Percentiles rank a stretch among this genome's conserved stretches.
Evolutionary conservation across 1,139 yeast species (phyloP).

Genomic region (Chernovozyma aurita): DNA sequence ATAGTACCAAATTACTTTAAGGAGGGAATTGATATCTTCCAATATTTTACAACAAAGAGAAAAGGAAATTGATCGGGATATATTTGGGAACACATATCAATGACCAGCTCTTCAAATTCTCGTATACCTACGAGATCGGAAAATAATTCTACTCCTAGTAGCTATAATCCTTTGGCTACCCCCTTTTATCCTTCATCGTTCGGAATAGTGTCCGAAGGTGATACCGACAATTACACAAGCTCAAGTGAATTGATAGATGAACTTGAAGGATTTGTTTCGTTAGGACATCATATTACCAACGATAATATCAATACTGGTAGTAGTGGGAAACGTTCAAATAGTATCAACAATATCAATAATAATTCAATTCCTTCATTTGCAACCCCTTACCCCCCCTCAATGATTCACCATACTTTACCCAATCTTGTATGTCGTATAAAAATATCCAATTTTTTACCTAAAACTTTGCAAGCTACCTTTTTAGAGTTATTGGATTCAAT

Average conservation of each 20-base stretch:
- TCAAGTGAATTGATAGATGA: not conserved
- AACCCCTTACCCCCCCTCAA: not conserved
- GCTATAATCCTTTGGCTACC: constrained; percentile 3
- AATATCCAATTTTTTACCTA: constrained; percentile 1
- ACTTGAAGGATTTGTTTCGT: not conserved
- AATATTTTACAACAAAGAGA: too few species aligned
- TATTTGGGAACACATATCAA: too few species aligned
- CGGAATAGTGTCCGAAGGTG: not conserved
- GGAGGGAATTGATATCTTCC: too few species aligned
- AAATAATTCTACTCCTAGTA: not conserved
- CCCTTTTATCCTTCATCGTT: constrained; percentile 5
- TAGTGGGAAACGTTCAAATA: too few species aligned
- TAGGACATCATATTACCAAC: too few species aligned
- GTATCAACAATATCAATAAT: too few species aligned
- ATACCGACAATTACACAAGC: not conserved
- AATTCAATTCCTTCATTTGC: not conserved
- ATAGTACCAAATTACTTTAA: too few species aligned
- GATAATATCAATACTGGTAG: too few species aligned
- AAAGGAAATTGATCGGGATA: too few species aligned
- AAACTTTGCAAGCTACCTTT: constrained; percentile 1
- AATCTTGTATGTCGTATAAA: constrained; percentile 1
- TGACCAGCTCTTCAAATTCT: not conserved
- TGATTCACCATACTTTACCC: not conserved
- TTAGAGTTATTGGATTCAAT: constrained; percentile 3
- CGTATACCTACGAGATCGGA: constrained; percentile 1